Conservation (phyloP, 164 flowering plant genomes). For the Macadamia integrifolia region DNA sequence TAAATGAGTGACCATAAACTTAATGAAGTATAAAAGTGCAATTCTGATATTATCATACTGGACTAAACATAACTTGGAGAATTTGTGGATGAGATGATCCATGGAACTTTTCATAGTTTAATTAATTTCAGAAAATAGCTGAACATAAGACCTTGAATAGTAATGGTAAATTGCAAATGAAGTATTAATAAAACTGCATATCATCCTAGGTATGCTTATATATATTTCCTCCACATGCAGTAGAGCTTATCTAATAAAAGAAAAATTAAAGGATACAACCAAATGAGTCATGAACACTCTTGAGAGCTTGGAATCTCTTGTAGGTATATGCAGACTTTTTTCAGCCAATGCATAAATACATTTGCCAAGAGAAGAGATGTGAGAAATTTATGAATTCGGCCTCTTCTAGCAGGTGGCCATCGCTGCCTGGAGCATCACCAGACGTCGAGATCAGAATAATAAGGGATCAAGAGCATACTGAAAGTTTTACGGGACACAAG, state of each 20-base stretch:
- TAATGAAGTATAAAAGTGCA: too few species aligned
- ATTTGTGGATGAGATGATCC: too few species aligned
- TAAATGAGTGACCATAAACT: too few species aligned
- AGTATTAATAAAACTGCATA: background rate
- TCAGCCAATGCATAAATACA: slow-evolving; percentile 96
- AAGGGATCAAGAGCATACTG: too few species aligned
- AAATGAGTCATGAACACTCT: slow-evolving; percentile 93
- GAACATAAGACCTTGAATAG: background rate
- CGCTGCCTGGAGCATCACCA: slow-evolving; percentile 58
- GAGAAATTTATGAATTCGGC: slow-evolving; percentile 93
- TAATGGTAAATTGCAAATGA: background rate
- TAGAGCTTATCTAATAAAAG: slow-evolving; percentile 2
- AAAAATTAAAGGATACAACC: slow-evolving; percentile 44
- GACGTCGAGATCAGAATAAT: background rate
- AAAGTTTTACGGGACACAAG: too few species aligned
- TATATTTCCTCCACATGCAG: background rate
- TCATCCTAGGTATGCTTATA: background rate
- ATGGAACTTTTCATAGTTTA: too few species aligned
- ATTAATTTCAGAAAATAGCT: too few species aligned
- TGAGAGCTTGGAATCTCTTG: slow-evolving; percentile 86
- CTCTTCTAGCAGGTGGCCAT: slow-evolving; percentile 82
- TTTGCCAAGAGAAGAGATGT: slow-evolving; percentile 83
- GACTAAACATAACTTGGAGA: too few species aligned
- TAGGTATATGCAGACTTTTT: slow-evolving; percentile 81
- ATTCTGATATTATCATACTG: too few species aligned